Conservation (phyloP, 2,329 filamentous ascomycete species). For the Venturia effusa region DNA sequence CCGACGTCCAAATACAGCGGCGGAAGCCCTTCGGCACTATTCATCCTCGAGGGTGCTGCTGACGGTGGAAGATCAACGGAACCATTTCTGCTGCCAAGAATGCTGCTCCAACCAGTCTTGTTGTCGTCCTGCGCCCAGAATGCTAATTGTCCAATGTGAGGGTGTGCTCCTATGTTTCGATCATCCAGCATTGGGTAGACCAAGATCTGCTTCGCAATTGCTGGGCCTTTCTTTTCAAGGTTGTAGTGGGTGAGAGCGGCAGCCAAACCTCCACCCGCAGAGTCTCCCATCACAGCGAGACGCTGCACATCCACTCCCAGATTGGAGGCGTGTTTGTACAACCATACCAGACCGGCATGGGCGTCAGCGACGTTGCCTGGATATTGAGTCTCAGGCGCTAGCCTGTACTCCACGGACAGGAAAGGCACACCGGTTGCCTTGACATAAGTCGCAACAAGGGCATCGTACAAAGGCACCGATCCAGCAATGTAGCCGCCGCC, state of each 20-base stretch:
- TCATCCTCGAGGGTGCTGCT: constrained; percentile 28
- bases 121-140: constrained; percentile 30
- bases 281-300: constrained; percentile 33
- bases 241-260: constrained; percentile 27
- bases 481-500: constrained; percentile 31
- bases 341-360: constrained; percentile 29
- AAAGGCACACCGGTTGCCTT: constrained; percentile 22
- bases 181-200: constrained; percentile 40
- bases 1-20: constrained; percentile 35
- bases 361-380: constrained; percentile 30
- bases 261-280: constrained; percentile 33
- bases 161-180: constrained; percentile 23
- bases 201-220: constrained; percentile 31
- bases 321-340: constrained; percentile 26
- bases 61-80: constrained; percentile 24
- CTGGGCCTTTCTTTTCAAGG: constrained; percentile 25
- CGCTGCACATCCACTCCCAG: constrained; percentile 31
- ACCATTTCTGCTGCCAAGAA: constrained; percentile 28
- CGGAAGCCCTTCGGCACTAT: constrained; percentile 29
- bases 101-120: constrained; percentile 30
- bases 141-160: constrained; percentile 23
- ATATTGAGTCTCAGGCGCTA: constrained; percentile 31
- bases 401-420: constrained; percentile 32
- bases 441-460: constrained; percentile 19
- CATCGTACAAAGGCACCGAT: constrained; percentile 18